Evolutionary conservation across 2,329 filamentous ascomycete genomes (phyloP).

Genomic region (Aureobasidium subglaciale): DNA sequence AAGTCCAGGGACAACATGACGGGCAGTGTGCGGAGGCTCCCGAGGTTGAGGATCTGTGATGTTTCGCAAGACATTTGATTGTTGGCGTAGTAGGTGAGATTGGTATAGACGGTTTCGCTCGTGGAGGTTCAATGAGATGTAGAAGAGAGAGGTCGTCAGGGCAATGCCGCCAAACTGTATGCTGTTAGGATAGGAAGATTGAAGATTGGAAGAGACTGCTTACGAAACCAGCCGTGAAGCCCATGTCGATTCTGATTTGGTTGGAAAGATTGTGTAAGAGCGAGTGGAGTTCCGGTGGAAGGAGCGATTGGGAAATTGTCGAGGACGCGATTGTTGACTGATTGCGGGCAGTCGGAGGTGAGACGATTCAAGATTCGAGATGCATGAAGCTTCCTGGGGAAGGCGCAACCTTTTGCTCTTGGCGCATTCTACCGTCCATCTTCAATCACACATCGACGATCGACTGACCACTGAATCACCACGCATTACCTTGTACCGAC

Average conservation of each 20-base stretch:
- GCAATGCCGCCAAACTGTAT: conserved; percentile 44
- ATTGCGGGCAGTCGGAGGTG: neutral
- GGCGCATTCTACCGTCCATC: neutral
- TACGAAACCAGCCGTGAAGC: conserved; percentile 47
- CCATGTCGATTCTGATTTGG: conserved; percentile 30
- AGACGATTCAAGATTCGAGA: neutral
- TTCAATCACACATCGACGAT: neutral
- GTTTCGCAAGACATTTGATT: conserved; percentile 36
- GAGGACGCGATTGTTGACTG: neutral
- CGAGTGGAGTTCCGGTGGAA: too few species aligned
- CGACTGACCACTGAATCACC: neutral
- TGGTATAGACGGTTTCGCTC: conserved; percentile 41
- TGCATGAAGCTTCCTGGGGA: neutral
- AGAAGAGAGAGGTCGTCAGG: conserved; percentile 40
- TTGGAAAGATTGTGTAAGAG: neutral
- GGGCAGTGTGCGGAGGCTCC: conserved; percentile 31
- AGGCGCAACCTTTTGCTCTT: neutral
- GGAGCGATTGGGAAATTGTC: neutral
- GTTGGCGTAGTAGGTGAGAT: conserved; percentile 40
- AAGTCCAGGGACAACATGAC: conserved; percentile 35
- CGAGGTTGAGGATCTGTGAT: conserved; percentile 38
- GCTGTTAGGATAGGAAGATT: neutral
- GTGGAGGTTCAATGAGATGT: conserved; percentile 36
- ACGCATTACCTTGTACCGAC: neutral
- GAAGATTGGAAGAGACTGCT: conserved; percentile 16